Percentiles rank a stretch among this genome's conserved stretches.
Conservation (phyloP, 2,329 filamentous ascomycete genomes). For the Ascochyta lentis region DNA sequence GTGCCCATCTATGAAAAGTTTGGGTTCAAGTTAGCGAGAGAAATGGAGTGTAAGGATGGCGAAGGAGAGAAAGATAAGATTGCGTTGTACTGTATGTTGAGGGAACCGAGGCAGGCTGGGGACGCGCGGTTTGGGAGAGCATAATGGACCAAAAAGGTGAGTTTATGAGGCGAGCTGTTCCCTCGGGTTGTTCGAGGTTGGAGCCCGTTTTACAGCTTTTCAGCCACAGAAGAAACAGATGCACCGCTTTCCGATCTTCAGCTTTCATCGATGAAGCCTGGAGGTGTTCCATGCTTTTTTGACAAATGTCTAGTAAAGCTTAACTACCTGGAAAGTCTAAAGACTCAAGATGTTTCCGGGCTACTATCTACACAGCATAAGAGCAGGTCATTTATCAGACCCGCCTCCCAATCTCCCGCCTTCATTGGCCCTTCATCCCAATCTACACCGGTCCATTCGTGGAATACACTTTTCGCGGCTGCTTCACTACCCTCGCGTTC, state of each 20-base stretch:
- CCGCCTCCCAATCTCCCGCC: slow-evolving; percentile 30
- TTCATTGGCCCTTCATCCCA: slow-evolving; percentile 36
- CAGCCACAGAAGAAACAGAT: no score
- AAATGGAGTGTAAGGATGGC: slow-evolving; percentile 71
- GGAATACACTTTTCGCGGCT: slow-evolving; percentile 36
- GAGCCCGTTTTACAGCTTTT: slow-evolving; percentile 5
- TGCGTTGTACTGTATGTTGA: slow-evolving; percentile 56
- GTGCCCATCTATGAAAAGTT: slow-evolving; percentile 72
- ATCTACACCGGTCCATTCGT: slow-evolving; percentile 33
- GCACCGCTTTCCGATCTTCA: no score
- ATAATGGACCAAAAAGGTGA: not conserved
- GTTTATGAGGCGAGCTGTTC: not conserved
- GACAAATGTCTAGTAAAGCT: no score
- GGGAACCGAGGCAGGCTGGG: slow-evolving; percentile 31
- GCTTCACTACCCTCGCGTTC: slow-evolving; percentile 24
- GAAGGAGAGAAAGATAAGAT: slow-evolving; percentile 56
- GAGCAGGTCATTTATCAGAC: not conserved
- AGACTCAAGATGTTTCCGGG: no score
- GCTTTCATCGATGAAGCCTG: no score
- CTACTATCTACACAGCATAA: no score
- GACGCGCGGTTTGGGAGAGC: slow-evolving; percentile 9
- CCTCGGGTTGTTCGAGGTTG: not conserved
- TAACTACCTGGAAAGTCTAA: no score
- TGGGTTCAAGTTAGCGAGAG: slow-evolving; percentile 69
- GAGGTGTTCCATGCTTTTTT: no score